Base-by-base conservation (phyloP, 305 asterid genomes). In the Solanum chacoense region DNA sequence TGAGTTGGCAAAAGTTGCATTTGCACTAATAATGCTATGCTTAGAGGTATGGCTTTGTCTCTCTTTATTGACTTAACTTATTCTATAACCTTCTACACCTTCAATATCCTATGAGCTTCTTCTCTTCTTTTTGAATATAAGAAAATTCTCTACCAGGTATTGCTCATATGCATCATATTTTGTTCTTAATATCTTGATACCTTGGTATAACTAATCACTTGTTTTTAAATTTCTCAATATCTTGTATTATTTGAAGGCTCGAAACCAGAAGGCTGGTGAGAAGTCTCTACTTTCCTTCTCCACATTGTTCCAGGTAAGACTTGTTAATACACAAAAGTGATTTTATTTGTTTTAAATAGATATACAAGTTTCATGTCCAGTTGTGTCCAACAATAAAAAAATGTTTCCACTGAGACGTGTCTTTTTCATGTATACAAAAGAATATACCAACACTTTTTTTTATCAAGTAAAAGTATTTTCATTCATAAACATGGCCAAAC, bases 191-290 rank as follows among this genome's bases (percentile, higher is more conserved):
- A 55, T 35, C 55, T 38, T 50, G 89, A 55, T 76, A 42, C 26
- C 86, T 75, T 76, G 40, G 11, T 81, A 29, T 32, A 34, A 29
- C 85, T 72, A 50, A 14, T 76, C 28, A 67, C 38, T 83, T 35
- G 38, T 77, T 32, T 36, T 50, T 59, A 45, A 24, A 72, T 86
- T 8, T 72, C 12, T 35, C 35, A 14, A 31, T 87, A 55, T 34
- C 77, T 26, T 76, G 77, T 87, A 38, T 50, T 76, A 76, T 87
- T 37, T 92, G 92, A 95, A 97, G 99, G 94, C 95, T 91, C 93
- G 98, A 93, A 92, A 90, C 29, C 98, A 94, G 91, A 96, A 97
- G 92, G 96, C 94, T 92, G 99, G 98, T 88, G 99, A 97, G 92
- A 97, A 96, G 93, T 96, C 98, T 22, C 93, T 95, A 89, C 95